These are phyloP conservation scores for Salix udensis DNA, from an alignment of 345 rosid genomes.

Conservation along the genomic window DNA sequence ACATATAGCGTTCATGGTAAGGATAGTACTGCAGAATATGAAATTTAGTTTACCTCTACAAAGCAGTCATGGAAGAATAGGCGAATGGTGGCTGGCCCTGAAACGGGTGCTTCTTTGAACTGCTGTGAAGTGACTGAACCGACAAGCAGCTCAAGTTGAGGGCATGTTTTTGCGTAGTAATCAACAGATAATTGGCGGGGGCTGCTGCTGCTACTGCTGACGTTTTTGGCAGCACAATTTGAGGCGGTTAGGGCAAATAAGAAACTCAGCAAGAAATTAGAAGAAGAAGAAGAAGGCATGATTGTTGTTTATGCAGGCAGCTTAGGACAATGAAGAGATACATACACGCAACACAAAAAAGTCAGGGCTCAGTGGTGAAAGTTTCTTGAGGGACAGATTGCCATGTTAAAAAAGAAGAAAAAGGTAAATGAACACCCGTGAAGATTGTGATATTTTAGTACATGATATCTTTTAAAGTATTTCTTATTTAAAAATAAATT, in stretches of 20 bases:
- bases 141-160: conserved; percentile 66
- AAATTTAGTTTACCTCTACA: conserved; percentile 47
- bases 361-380: not conserved
- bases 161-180: conserved; percentile 70
- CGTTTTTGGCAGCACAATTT: conserved; percentile 10
- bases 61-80: conserved; percentile 98
- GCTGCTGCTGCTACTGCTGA: conserved; percentile 18
- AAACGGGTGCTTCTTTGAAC: conserved; percentile 66
- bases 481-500: too few relatives aligned
- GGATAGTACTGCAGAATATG: not conserved
- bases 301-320: conserved; percentile 15
- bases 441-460: not conserved
- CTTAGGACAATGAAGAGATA: conserved; percentile 27
- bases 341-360: not conserved
- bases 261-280: conserved; percentile 29
- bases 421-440: conserved; percentile 43
- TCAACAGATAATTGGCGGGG: conserved; percentile 43
- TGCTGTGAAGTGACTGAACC: conserved; percentile 64
- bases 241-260: conserved; percentile 15
- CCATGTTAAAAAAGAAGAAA: not conserved
- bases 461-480: too few relatives aligned
- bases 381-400: conserved; percentile 19
- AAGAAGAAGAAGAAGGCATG: conserved; percentile 34
- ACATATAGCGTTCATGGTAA: conserved; percentile 12
- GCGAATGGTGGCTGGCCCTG: conserved; percentile 85